These are phyloP conservation scores for Tilletia caries DNA, from an alignment of 1,284 basidiomycete genomes.

Conservation along the genomic window DNA sequence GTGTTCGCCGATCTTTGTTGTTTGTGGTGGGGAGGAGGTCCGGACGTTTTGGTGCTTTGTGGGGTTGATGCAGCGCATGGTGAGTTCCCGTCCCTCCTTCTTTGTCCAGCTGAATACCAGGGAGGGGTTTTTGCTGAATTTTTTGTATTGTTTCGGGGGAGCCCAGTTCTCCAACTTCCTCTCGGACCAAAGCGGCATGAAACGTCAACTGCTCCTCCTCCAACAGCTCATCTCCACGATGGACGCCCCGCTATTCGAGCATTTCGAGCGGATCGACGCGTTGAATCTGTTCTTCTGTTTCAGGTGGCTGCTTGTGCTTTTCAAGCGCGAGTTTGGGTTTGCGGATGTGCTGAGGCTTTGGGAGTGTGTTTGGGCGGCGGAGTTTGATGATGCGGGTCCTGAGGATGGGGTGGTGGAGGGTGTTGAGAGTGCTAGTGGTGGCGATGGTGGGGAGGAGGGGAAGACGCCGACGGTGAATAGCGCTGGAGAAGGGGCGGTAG, in stretches of 20 bases:
- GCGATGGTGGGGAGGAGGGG: background rate
- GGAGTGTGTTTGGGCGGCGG: conserved; percentile 61
- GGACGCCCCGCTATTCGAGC: conserved; percentile 69
- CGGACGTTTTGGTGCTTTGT: conserved; percentile 94
- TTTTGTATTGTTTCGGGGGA: too few relatives aligned
- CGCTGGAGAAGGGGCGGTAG: too few relatives aligned
- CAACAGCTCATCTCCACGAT: conserved; percentile 87
- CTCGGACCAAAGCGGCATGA: conserved; percentile 97
- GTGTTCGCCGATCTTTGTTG: conserved; percentile 86
- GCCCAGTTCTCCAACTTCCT: conserved; percentile 88
- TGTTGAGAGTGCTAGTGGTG: background rate
- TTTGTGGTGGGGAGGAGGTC: conserved; percentile 81
- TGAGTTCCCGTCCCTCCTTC: conserved; percentile 52
- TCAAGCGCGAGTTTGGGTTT: conserved; percentile 93
- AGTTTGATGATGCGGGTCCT: conserved; percentile 15
- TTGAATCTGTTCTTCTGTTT: conserved; percentile 98
- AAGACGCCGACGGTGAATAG: background rate
- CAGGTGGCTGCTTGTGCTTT: conserved; percentile 63
- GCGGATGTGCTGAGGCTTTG: conserved; percentile 81
- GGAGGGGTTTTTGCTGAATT: too few relatives aligned
- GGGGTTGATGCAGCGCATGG: conserved; percentile 90
- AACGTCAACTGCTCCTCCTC: conserved; percentile 79
- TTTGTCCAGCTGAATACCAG: too few relatives aligned
- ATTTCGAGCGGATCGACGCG: conserved; percentile 76
- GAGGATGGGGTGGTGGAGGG: background rate